Evolutionary conservation across 2,329 filamentous ascomycete species (phyloP), one percentile per base, ranked within the genome.

Genomic region (Pseudofabraea citricarpa): DNA sequence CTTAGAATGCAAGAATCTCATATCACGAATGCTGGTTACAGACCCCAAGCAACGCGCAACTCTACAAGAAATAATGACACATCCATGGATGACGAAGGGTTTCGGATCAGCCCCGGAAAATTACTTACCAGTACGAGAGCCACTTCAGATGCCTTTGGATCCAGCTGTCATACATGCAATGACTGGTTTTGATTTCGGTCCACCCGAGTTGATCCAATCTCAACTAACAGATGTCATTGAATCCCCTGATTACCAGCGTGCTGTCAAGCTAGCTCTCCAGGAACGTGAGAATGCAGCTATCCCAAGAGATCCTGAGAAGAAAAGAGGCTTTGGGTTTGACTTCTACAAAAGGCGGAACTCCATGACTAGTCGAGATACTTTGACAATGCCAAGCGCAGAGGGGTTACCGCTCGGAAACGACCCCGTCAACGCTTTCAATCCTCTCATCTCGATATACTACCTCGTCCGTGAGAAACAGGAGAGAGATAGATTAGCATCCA

Each of bases 151-250:
- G 12, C 90, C 91, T 5, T 70, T 98, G 8, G 91, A 97, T 59
- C 72, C 77, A 2, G 83, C 87, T 33, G 84, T 97, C 4, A 79
- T 98, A 44, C 80, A 88, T 38, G 90, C 87, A 55, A 98, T 98
- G 93, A 94, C 90, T 19, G 93, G 93, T 2, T 98, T 98, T 64
- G 95, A 97, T 64, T 98, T 97, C 68, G 93, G 93, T 1, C 77
- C 88, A 1, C 77, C 89, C 1, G 90, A 96, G 41, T 79, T 80
- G 44, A 96, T 98, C 59, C 83, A 79, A 44, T 71, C 79, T 3
- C 88, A 96, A 60, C 75, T 98, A 33, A 87, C 82, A 8, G 87
- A 85, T 50, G 79, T 90, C n/a, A 78, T 98, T 47, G 87, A 94
- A 56, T 96, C 90, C 0, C 90, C 95, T 6, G 91, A 97, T 31